Conservation (phyloP, 2,329 filamentous ascomycete species). For the Diaporthe capsici region DNA sequence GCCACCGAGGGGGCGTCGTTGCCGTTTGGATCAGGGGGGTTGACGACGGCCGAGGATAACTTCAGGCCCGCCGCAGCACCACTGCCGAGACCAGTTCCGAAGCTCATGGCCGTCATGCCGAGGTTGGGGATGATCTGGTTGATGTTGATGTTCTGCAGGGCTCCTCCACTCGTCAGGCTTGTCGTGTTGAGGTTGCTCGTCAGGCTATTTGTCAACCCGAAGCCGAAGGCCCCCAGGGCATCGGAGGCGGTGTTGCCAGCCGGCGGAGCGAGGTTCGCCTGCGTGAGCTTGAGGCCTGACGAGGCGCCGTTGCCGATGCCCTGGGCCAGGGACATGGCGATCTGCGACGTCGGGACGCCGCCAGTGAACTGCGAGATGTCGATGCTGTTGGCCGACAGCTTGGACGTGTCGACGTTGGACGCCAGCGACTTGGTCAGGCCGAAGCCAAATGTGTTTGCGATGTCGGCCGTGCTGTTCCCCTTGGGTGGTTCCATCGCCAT, state of each 20-base stretch:
- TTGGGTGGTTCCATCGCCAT: conserved; percentile 27
- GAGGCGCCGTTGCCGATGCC: conserved; percentile 44
- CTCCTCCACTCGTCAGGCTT: conserved; percentile 13
- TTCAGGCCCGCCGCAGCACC: conserved; percentile 42
- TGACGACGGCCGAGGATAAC: conserved; percentile 16
- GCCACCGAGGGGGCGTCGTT: conserved; percentile 14
- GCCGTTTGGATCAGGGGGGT: conserved; percentile 28
- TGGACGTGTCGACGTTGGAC: conserved; percentile 43
- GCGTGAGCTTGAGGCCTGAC: conserved; percentile 40
- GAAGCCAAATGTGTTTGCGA: conserved; percentile 48
- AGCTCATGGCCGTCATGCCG: conserved; percentile 46
- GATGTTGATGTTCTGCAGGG: conserved; percentile 45
- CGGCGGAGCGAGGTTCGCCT: conserved; percentile 25
- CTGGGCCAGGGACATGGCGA: conserved; percentile 23
- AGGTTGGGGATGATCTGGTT: conserved; percentile 50
- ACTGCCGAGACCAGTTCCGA: conserved; percentile 40
- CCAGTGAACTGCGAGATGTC: conserved; percentile 5
- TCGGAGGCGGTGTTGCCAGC: conserved; percentile 22
- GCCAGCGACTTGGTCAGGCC: conserved; percentile 47
- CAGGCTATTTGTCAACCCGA: conserved; percentile 45
- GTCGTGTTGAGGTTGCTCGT: conserved; percentile 43
- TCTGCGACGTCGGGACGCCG: neutral
- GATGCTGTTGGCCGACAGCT: neutral
- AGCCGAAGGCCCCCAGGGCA: conserved; percentile 37
- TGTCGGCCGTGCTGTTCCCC: conserved; percentile 38